Base-by-base conservation (phyloP, 2,329 filamentous ascomycete species). In the Sporothrix variecibatus region DNA sequence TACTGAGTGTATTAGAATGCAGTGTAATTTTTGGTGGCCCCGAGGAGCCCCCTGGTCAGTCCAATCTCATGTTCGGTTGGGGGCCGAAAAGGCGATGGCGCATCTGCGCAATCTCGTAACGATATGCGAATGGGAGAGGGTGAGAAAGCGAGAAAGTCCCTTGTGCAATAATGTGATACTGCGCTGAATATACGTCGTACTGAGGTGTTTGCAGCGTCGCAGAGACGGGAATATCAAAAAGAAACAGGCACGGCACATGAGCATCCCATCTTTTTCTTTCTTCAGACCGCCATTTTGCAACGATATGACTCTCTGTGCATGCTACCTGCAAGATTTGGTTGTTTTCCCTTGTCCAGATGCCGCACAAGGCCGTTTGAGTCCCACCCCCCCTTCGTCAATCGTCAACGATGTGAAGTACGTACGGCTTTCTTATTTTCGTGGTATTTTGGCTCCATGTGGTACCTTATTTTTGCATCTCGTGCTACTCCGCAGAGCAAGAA, bases 401-500 rank as follows among this genome's bases (percentile, higher is more conserved):
- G 26, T 17, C 58, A 38, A 34, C 28, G 15, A 15, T 28, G 51
- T 26, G 51, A 26, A 9, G 34, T 8, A 34, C 34, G 34, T 34
- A 34, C 5, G 8, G 34, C 34, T 8, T 34, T 34, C 5, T 34
- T 23, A 28, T 23, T 60, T 60, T 23, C 34, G 9, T 28, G 20
- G 6, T n/a, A 7, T 51, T 68, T 51, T 51, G 26, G 15, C n/a
- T 56, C 8, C 3, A 15, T 28, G 26, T 3, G 11, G 23, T 23
- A 23, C 23, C 40, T 43, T 28, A n/a, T 49, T 68, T 67, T 64
- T 67, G 38, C 40, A 67, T 67, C 38, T 51, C 43, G 43, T 68
- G 43, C 28, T 26, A 64, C 60, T 60, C 12, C 56, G 12, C 26
- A 31, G 11, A 17, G 26, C 26, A 12, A 60, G 28, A 23, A 26